Conservation (phyloP, 148 eudicot genomes). For the Pharnaceum exiguum region DNA sequence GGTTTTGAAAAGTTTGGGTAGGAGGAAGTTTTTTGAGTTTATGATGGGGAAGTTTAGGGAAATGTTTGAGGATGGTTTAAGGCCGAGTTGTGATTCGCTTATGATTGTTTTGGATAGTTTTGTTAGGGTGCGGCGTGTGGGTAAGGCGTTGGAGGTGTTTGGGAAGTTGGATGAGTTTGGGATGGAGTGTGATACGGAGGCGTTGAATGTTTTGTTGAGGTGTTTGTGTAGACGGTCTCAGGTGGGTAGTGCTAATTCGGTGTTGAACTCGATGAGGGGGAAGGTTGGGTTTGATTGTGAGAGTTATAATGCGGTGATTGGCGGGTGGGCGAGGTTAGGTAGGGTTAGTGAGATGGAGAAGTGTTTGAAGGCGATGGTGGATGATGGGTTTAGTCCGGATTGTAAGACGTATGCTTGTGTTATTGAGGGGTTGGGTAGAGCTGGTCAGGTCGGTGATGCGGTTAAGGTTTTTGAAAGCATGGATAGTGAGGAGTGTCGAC, state of each 20-base stretch:
- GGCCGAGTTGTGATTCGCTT: constrained; percentile 41
- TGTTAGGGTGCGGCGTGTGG: constrained; percentile 40
- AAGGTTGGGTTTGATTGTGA: constrained; percentile 34
- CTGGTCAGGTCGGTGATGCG: constrained; percentile 61
- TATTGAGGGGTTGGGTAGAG: constrained; percentile 81
- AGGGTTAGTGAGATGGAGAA: constrained; percentile 63
- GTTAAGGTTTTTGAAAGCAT: constrained; percentile 51
- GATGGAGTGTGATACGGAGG: constrained; percentile 39
- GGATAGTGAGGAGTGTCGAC: constrained; percentile 37
- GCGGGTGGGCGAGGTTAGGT: constrained; percentile 75
- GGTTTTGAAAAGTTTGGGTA: constrained; percentile 68
- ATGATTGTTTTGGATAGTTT: constrained; percentile 67
- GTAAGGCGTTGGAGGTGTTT: constrained; percentile 60
- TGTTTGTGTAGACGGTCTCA: constrained; percentile 59
- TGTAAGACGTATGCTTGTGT: constrained; percentile 59
- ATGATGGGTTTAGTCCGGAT: constrained; percentile 60
- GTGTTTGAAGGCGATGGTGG: constrained; percentile 61
- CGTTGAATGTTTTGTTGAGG: constrained; percentile 54
- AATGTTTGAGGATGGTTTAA: constrained; percentile 45
- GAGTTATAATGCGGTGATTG: constrained; percentile 58
- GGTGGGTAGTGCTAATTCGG: constrained; percentile 51
- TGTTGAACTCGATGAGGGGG: constrained; percentile 56
- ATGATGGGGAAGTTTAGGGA: constrained; percentile 50
- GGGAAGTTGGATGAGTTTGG: constrained; percentile 53
- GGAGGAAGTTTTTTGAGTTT: constrained; percentile 59